Evolutionary conservation across 768 basidiomycete species (phyloP).

Genomic region (Lentinula sp.): DNA sequence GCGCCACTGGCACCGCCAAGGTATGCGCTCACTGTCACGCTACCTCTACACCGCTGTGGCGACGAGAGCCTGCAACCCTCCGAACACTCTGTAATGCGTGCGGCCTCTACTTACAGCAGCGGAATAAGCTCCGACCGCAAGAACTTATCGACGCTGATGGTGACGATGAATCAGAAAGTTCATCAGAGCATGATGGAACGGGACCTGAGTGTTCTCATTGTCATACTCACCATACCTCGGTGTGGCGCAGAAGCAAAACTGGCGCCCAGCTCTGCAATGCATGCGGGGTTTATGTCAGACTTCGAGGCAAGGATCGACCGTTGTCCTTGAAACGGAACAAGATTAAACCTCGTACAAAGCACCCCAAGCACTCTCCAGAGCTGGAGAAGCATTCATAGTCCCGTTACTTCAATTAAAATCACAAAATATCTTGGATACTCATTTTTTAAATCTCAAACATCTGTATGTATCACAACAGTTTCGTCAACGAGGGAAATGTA

Average conservation of each 20-base stretch:
- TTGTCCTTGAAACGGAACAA: constrained; percentile 11
- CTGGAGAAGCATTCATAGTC: not conserved
- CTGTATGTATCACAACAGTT: no score
- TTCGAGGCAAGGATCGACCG: constrained; percentile 10
- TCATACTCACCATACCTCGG: constrained; percentile 9
- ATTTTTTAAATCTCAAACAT: no score
- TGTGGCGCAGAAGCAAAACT: constrained; percentile 11
- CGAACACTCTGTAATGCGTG: constrained; percentile 12
- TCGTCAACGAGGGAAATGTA: no score
- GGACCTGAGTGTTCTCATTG: constrained; percentile 12
- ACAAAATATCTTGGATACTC: no score
- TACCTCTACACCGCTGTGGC: constrained; percentile 12
- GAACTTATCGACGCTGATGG: constrained; percentile 13
- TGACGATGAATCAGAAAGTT: constrained; percentile 7
- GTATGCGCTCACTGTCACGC: constrained; percentile 11
- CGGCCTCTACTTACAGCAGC: constrained; percentile 13
- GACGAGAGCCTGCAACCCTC: constrained; percentile 11
- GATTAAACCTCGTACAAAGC: constrained; percentile 12
- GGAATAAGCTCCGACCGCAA: constrained; percentile 12
- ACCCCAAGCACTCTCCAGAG: not conserved
- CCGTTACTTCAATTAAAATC: not conserved
- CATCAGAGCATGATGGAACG: not conserved
- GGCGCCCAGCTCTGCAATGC: constrained; percentile 12
- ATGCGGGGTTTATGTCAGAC: constrained; percentile 10
- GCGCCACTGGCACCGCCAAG: not conserved